Conservation (phyloP, 75 land plant genomes). For the Pinus albicaulis region DNA sequence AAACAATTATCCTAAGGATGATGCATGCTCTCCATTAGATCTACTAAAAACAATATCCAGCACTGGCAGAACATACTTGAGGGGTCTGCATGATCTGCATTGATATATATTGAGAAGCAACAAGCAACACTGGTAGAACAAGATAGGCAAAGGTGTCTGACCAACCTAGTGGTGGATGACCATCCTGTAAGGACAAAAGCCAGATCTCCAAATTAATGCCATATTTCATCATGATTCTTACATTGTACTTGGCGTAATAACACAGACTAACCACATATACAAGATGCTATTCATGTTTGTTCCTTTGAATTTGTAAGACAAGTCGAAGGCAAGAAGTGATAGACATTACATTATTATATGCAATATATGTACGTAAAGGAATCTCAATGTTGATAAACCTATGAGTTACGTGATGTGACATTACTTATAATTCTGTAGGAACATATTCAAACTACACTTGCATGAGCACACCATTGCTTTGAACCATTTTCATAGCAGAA, state of each 20-base stretch:
- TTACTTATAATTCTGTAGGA: too few relatives aligned
- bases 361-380: background rate
- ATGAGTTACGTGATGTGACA: background rate
- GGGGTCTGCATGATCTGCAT: conserved; percentile 91
- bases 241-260: background rate
- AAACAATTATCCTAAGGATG: background rate
- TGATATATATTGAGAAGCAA: conserved; percentile 86
- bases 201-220: background rate
- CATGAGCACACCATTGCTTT: background rate
- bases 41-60: background rate
- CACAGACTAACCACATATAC: background rate
- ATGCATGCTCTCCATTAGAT: background rate
- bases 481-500: background rate
- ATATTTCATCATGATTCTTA: background rate
- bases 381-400: background rate
- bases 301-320: background rate
- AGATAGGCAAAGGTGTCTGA: conserved; percentile 88
- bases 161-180: conserved; percentile 98
- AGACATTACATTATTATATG: background rate
- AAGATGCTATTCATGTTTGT: background rate
- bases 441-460: too few relatives aligned
- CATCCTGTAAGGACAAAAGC: conserved; percentile 59
- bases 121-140: conserved; percentile 80
- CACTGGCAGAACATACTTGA: conserved; percentile 31
- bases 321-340: background rate